Evolutionary conservation across 768 basidiomycete species (phyloP).

Genomic region (Collybia nuda): DNA sequence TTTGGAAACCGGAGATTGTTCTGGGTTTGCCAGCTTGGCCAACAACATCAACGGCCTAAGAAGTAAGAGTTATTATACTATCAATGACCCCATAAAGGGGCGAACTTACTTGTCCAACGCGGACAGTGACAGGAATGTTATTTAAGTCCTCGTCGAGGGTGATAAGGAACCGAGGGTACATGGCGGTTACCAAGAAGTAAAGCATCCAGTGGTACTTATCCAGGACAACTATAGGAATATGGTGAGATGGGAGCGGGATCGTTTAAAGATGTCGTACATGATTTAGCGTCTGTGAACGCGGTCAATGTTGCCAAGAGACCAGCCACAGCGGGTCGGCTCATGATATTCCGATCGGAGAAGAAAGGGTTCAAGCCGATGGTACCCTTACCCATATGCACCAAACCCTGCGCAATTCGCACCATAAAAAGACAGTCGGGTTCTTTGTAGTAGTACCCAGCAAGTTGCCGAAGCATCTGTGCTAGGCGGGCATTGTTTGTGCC

Average conservation of each 20-base stretch:
- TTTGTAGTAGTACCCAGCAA: slow-evolving; percentile 98
- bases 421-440: slow-evolving; percentile 96
- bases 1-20: slow-evolving; percentile 98
- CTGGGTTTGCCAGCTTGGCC: slow-evolving; percentile 97
- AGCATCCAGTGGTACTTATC: slow-evolving; percentile 99
- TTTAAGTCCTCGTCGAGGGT: slow-evolving; percentile 92
- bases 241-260: neutral
- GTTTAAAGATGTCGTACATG: slow-evolving; percentile 61
- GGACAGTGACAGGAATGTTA: slow-evolving; percentile 84
- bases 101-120: slow-evolving; percentile 79
- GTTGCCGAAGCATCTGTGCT: slow-evolving; percentile 95
- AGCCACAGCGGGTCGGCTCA: slow-evolving; percentile 87
- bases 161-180: slow-evolving; percentile 99
- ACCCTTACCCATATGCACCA: slow-evolving; percentile 99
- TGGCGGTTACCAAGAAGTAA: slow-evolving; percentile 92
- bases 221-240: slow-evolving; percentile 68
- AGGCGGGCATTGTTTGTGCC: slow-evolving; percentile 98
- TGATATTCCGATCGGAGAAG: slow-evolving; percentile 88
- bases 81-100: neutral
- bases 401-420: slow-evolving; percentile 92
- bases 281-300: slow-evolving; percentile 92
- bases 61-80: slow-evolving; percentile 1
- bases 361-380: slow-evolving; percentile 97
- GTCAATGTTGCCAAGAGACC: slow-evolving; percentile 86
- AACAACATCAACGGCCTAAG: slow-evolving; percentile 91